Conservation (phyloP, 83 land plant genomes). For the Thuja plicata region DNA sequence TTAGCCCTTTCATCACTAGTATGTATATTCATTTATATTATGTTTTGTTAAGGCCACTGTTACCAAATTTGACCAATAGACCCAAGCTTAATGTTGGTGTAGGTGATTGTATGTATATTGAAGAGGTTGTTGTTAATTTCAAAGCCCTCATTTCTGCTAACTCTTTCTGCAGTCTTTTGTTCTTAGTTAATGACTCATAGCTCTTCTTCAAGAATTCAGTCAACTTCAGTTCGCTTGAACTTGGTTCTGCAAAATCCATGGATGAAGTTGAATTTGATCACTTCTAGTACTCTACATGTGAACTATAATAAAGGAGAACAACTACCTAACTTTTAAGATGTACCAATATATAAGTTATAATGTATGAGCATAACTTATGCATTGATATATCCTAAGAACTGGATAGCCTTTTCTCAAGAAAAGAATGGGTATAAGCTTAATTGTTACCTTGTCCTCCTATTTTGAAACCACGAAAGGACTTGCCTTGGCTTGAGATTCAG, state of each 20-base stretch:
- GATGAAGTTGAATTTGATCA: neutral
- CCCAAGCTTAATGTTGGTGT: conserved; percentile 22
- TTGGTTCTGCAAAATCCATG: conserved; percentile 21
- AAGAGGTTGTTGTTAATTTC: conserved; percentile 17
- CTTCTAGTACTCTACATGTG: neutral
- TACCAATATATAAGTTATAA: too few species aligned
- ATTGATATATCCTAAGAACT: too few species aligned
- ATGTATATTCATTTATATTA: too few species aligned
- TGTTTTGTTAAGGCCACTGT: too few species aligned
- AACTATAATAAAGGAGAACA: neutral
- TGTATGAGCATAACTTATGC: too few species aligned
- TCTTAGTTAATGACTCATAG: conserved; percentile 43
- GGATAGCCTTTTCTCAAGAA: too few species aligned
- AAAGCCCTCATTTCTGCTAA: conserved; percentile 48
- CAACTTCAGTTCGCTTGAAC: conserved; percentile 50
- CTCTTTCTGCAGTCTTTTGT: conserved; percentile 43
- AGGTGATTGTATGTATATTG: conserved; percentile 31
- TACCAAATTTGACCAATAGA: too few species aligned
- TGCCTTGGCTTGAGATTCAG: conserved; percentile 29
- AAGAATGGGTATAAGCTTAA: too few species aligned
- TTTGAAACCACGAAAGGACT: conserved; percentile 37
- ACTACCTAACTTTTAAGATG: too few species aligned
- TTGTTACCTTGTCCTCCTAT: neutral
- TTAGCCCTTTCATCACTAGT: too few species aligned
- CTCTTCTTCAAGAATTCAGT: conserved; percentile 45